phyloP scores from a whole-genome alignment of 129 eudicot species.

The Arctium lappa region DNA sequence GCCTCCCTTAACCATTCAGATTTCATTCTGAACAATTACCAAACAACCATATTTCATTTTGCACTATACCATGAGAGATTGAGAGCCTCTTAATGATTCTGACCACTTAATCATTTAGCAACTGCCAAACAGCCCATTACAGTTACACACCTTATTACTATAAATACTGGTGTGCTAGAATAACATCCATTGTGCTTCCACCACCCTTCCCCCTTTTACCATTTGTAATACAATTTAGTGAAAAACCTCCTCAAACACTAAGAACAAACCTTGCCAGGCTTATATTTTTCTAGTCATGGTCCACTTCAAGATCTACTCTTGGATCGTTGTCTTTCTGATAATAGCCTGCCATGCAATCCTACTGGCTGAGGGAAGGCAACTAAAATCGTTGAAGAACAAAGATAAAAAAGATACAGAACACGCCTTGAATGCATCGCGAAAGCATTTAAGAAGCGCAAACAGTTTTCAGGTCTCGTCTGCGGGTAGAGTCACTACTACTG shows the following conservation, averaged over 20 bases:
- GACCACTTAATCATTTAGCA: no score
- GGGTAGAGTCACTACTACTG: slow-evolving; percentile 23
- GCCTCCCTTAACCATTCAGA: no score
- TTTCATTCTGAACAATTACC: no score
- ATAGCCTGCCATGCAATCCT: slow-evolving; percentile 15
- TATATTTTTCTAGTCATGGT: slow-evolving; percentile 25
- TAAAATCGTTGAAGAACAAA: slow-evolving; percentile 22
- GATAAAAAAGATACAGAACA: background rate
- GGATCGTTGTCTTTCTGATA: slow-evolving; percentile 18
- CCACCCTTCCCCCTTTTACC: background rate
- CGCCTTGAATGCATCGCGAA: background rate
- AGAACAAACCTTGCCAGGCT: background rate
- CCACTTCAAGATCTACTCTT: slow-evolving; percentile 8
- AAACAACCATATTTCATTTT: no score
- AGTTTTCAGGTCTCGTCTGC: slow-evolving; percentile 14
- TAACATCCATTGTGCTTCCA: slow-evolving; percentile 16
- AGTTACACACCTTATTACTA: slow-evolving; percentile 6
- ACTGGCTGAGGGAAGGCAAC: slow-evolving; percentile 40
- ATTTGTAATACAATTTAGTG: background rate
- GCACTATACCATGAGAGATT: no score
- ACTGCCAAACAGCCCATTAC: background rate
- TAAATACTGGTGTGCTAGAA: slow-evolving; percentile 37
- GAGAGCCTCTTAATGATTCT: no score
- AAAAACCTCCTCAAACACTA: background rate
- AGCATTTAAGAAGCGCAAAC: background rate